Conservation (phyloP, 2,329 filamentous ascomycete genomes). For the Sporothrix mexicana region DNA sequence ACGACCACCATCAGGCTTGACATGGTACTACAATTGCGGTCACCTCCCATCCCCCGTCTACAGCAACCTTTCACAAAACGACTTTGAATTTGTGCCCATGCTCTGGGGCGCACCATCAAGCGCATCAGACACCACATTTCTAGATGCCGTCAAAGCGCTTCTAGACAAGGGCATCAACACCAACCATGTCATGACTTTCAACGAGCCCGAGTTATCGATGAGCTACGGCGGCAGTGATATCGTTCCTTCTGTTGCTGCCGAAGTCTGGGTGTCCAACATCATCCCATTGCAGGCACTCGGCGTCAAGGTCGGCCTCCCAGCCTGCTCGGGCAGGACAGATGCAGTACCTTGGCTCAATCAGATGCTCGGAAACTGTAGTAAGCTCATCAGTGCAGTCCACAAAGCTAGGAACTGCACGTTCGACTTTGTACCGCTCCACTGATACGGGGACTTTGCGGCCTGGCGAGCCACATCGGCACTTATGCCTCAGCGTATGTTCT, state of each 20-base stretch:
- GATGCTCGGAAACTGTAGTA: constrained; percentile 69
- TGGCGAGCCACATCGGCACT: constrained; percentile 70
- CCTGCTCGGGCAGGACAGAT: constrained; percentile 65
- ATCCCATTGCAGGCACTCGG: constrained; percentile 69
- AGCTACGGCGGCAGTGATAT: constrained; percentile 68
- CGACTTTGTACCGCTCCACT: constrained; percentile 69
- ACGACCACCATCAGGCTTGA: constrained; percentile 61
- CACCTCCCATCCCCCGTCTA: constrained; percentile 61
- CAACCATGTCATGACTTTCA: constrained; percentile 74
- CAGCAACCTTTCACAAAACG: constrained; percentile 53
- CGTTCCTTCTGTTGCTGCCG: constrained; percentile 64
- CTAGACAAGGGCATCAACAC: constrained; percentile 63
- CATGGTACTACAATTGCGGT: constrained; percentile 87
- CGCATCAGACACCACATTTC: constrained; percentile 63
- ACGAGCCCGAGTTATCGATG: constrained; percentile 71
- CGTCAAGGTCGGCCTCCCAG: constrained; percentile 72
- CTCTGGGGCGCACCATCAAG: constrained; percentile 68
- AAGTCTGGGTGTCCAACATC: constrained; percentile 73
- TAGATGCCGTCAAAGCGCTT: constrained; percentile 61
- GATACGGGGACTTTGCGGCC: constrained; percentile 71
- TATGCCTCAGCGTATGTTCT: constrained; percentile 54
- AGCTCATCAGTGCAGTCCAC: constrained; percentile 56
- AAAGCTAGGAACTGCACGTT: constrained; percentile 61
- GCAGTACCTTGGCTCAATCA: constrained; percentile 71
- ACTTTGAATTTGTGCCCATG: constrained; percentile 81